A percentile compares a stretch with the other conserved stretches of the same genome.
phyloP scores from a whole-genome alignment of 1,284 basidiomycete genomes.

The Rhodotorula sp. region DNA sequence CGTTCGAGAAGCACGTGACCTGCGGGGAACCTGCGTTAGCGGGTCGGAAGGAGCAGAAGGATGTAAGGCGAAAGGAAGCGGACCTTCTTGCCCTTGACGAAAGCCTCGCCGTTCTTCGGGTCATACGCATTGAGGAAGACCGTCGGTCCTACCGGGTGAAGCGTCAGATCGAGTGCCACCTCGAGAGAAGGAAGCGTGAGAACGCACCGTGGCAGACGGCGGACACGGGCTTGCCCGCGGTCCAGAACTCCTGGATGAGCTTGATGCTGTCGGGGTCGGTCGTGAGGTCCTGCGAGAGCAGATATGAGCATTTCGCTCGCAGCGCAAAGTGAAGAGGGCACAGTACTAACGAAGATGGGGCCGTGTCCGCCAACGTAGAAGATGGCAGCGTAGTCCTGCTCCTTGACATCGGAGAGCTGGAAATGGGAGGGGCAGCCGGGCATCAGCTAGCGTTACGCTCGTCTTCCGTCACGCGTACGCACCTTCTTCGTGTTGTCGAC shows the following conservation, averaged over 20 bases:
- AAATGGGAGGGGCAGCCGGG: not conserved
- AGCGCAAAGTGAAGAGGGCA: not conserved
- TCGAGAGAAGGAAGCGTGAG: conserved; percentile 48
- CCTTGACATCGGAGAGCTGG: conserved; percentile 61
- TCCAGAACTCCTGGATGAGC: conserved; percentile 62
- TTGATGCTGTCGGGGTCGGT: conserved; percentile 64
- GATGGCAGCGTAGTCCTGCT: conserved; percentile 67
- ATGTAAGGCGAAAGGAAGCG: not conserved
- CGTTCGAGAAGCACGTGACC: conserved; percentile 70
- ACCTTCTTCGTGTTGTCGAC: conserved; percentile 60
- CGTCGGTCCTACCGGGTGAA: conserved; percentile 49
- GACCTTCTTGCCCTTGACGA: conserved; percentile 60
- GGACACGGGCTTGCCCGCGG: conserved; percentile 60
- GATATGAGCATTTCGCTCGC: not conserved
- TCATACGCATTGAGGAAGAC: conserved; percentile 54
- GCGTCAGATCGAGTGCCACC: not conserved
- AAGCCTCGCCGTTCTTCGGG: conserved; percentile 50
- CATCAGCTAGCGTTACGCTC: no score
- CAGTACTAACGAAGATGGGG: conserved; percentile 10
- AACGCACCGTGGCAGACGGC: conserved; percentile 70
- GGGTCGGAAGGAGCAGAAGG: not conserved
- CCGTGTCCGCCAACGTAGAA: conserved; percentile 72
- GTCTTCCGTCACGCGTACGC: not conserved
- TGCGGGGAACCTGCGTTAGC: conserved; percentile 46
- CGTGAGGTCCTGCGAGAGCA: conserved; percentile 54